Evolutionary conservation across 139 green algal genomes (phyloP), one percentile per base, ranked within the genome.

Genomic region (Protoeuglena noctilucae): DNA sequence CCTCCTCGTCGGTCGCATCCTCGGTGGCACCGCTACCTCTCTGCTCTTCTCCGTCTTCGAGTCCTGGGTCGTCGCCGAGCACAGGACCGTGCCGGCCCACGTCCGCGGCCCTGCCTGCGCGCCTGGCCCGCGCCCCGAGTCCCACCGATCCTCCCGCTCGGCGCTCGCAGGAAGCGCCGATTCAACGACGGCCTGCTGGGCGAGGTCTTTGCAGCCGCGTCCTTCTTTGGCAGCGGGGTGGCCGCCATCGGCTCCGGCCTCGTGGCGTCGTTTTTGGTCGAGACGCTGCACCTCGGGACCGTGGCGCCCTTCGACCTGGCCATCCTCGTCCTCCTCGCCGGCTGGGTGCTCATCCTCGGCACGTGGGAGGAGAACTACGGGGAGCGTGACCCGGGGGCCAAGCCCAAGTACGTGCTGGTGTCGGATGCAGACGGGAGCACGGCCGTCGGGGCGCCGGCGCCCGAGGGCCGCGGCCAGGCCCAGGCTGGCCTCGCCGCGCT

Each of bases 31-130:
- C 17, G 80, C 90, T 24, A 98, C 90, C n/a, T 91, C 76, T 4
- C 78, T 98, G 27, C 81, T 98, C 28, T 98, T 94, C 74, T 89
- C 76, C 6, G 84, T 84, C 17, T 98, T 98, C 57, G 90, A 98
- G 72, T 88, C 81, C 0, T 98, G 90, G 88, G 66, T 93, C 21
- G 85, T 96, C 5, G 77, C 78, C 6, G 85, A 94, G 67, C 88
- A 96, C 70, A 84, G 12, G 12, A 45, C 34, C 34, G 12, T 45
- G 34, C 34, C 34, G 14, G 14, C 34, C 9, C 34, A 14, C 34
- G 12, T 9, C 34, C 34, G 12, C 34, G 34, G 12, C 34, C 34
- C 34, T 9, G 12, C 34, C 34, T 45, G 34, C 34, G 9, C 9
- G 34, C 34, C 34, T 14, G 12, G 12, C 34, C 34, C 12, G 34